phyloP scores from a whole-genome alignment of 148 eudicot species.

The Rhododendron henanense region DNA sequence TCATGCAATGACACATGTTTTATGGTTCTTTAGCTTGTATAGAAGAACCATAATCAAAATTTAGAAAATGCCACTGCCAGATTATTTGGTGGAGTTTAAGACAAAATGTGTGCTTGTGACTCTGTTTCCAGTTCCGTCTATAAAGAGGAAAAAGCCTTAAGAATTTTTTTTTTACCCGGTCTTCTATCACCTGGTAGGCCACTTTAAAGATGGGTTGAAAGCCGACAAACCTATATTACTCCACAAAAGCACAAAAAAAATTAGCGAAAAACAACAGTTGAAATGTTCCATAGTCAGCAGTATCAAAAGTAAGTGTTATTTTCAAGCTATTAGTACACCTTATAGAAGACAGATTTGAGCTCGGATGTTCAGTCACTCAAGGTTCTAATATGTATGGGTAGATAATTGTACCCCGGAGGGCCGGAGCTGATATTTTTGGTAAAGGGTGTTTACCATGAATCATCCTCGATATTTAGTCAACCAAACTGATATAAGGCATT shows the following conservation, averaged over 20 bases:
- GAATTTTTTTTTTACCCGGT: constrained; percentile 43
- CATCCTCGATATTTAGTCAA: neutral
- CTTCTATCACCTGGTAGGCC: constrained; percentile 39
- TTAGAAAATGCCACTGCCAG: neutral
- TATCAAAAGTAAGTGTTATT: neutral
- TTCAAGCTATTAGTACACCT: neutral
- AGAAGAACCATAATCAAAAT: neutral
- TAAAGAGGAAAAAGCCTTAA: neutral
- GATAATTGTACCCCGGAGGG: constrained; percentile 44
- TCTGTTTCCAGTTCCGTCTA: neutral
- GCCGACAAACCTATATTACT: constrained; percentile 34
- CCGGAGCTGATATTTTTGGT: constrained; percentile 50
- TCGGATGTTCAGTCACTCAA: constrained; percentile 67
- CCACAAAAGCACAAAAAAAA: neutral
- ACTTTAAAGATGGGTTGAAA: constrained; percentile 41
- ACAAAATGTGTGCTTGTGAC: neutral
- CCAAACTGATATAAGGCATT: neutral
- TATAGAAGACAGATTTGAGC: constrained; percentile 45
- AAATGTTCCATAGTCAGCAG: neutral
- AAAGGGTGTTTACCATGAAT: constrained; percentile 33
- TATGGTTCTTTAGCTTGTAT: neutral
- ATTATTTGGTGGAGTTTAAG: neutral
- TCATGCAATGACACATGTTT: neutral
- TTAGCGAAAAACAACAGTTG: neutral
- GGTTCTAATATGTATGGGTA: constrained; percentile 61